A percentile compares a stretch with the other conserved stretches of the same genome.
Conservation (phyloP, 371 early-diverging fungal species). For the Umbelopsis sp. region DNA sequence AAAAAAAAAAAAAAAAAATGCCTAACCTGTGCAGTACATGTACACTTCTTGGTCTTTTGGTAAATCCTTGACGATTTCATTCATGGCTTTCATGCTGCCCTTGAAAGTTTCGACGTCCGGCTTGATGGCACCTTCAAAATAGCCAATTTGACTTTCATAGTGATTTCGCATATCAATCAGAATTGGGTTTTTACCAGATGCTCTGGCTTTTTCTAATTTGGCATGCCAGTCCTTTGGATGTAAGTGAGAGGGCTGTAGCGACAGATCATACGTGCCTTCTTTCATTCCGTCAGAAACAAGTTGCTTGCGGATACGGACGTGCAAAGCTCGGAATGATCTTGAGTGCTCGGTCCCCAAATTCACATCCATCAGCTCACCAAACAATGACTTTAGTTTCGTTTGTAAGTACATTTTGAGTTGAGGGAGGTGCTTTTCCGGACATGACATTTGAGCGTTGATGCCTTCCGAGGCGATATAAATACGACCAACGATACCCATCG, state of each 20-base stretch:
- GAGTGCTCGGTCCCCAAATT: slow-evolving; percentile 75
- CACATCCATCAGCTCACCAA: slow-evolving; percentile 53
- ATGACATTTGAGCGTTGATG: slow-evolving; percentile 83
- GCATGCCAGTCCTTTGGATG: slow-evolving; percentile 74
- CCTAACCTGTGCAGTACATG: slow-evolving; percentile 80
- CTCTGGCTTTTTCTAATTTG: slow-evolving; percentile 33
- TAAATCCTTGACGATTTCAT: slow-evolving; percentile 50
- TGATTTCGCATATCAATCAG: slow-evolving; percentile 85
- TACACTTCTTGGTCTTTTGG: slow-evolving; percentile 67
- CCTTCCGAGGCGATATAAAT: slow-evolving; percentile 82
- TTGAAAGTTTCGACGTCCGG: slow-evolving; percentile 81
- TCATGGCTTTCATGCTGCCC: slow-evolving; percentile 58
- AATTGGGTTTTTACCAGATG: slow-evolving; percentile 47
- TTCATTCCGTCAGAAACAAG: slow-evolving; percentile 70
- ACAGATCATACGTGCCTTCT: slow-evolving; percentile 58
- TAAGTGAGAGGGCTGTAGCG: slow-evolving; percentile 69
- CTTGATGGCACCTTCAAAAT: slow-evolving; percentile 72
- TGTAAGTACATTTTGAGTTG: slow-evolving; percentile 47
- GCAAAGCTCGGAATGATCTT: slow-evolving; percentile 69
- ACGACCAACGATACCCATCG: slow-evolving; percentile 69
- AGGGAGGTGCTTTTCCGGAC: slow-evolving; percentile 56
- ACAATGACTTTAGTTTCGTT: slow-evolving; percentile 28
- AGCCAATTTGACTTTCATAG: slow-evolving; percentile 77
- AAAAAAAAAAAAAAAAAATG: too few relatives aligned
- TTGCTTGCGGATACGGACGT: slow-evolving; percentile 74